Conservation (phyloP, 139 green algal species). For the Coelastrella sp. region DNA sequence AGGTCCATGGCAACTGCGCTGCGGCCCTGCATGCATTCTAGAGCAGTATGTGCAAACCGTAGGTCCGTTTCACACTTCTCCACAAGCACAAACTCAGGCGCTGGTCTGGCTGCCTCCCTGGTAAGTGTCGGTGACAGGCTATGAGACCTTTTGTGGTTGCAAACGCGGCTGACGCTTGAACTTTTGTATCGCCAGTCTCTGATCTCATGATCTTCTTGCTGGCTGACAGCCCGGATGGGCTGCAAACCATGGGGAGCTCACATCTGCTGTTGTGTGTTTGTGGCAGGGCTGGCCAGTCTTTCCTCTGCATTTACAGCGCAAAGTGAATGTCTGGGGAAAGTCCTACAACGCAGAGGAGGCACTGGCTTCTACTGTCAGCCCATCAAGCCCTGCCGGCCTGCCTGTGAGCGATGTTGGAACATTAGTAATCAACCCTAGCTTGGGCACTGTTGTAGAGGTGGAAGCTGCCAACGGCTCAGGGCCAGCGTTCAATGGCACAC, state of each 20-base stretch:
- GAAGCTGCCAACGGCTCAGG: neutral
- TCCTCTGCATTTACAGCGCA: constrained; percentile 38
- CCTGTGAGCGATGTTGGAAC: neutral
- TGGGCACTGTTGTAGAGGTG: neutral
- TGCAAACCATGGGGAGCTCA: neutral
- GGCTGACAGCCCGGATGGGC: neutral
- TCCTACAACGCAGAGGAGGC: constrained; percentile 33
- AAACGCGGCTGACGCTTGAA: no score
- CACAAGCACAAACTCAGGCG: neutral
- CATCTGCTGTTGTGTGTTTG: neutral
- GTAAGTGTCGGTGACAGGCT: neutral
- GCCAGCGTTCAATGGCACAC: neutral
- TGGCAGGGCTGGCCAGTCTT: constrained; percentile 29
- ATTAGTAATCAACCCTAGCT: neutral
- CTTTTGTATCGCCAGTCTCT: no score
- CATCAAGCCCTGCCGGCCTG: neutral
- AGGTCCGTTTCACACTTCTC: neutral
- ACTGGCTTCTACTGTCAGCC: neutral
- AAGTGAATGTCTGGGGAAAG: constrained; percentile 10
- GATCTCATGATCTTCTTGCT: neutral
- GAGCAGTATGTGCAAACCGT: neutral
- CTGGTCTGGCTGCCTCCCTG: neutral
- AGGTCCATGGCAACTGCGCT: neutral
- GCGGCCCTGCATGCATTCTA: constrained; percentile 8
- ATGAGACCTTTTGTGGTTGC: neutral